Evolutionary conservation across 306 rosid species (phyloP), one percentile per base, ranked within the genome.

Genomic region (Fragaria vesca): DNA sequence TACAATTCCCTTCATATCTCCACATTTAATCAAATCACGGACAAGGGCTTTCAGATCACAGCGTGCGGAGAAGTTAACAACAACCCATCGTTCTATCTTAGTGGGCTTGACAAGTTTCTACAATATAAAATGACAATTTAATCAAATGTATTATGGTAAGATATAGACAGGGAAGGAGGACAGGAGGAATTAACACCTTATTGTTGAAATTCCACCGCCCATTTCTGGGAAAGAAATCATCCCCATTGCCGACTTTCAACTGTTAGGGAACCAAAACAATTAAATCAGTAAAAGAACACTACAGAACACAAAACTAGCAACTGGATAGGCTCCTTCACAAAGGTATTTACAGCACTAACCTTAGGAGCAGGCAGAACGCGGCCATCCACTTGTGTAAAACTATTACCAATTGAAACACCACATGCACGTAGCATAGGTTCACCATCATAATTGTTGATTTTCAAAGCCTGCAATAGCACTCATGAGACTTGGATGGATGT

Each of bases 121-220:
- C 55, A 86, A 60, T 57, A 76, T 55, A 7, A 30, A 26, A 36
- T 28, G n/a, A 67, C 40, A 20, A 6, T 32, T 8, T 32, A 17
- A 60, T 36, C 36, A 80, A 52, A 21, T 12, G 43, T 7, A 63
- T 28, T 3, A 30, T 12, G 69, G 11, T 21, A 20, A 24, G 38
- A 62, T 47, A 4, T 4, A 24, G 60, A 1, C 21, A 34, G 5
- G 6, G 5, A 18, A 12, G 48, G 45, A 57, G 32, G 24, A 3
- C 24, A 15, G 47, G 63, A n/a, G 18, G 24, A 66, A 48, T 11
- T 34, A 50, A 21, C 72, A 96, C 98, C 96, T 96, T 96, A 9
- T 88, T 90, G 55, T 96, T 96, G 32, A 96, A 93, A 20, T 96
- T 93, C 99, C 99, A 96, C 55, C 95, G 83, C 12, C 99, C 99